Evolutionary conservation across 2,329 filamentous ascomycete species (phyloP), one percentile per base, ranked within the genome.

Genomic region (Paracorniculantispora psalliotae): DNA sequence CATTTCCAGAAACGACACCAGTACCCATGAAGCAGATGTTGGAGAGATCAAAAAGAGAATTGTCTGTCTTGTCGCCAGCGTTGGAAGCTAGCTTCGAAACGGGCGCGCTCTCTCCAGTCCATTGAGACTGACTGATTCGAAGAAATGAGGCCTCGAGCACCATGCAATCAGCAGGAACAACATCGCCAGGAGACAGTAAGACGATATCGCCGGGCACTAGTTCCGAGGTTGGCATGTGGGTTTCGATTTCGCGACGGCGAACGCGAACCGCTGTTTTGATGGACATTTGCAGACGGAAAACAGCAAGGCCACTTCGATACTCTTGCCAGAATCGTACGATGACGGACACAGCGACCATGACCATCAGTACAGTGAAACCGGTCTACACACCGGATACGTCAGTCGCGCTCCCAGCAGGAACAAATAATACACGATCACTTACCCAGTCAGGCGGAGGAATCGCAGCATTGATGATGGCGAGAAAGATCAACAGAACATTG

Each of bases 21-120:
- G 67, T 68, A 25, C 67, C 68, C 65, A 68, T 69, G 26, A 69
- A 64, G 13, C 62, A 66, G 44, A 70, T 60, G 49, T 68, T 70
- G 10, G 47, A 47, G 7, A 68, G 37, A 48, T 70, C 68, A 28
- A 69, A 70, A 6, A 68, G 54, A 0, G 62, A 61, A 10, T 51
- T 53, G 2, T 63, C 33, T 2, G 41, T 61, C 28, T 68, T 68
- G 35, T 64, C 62, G 26, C 63, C 65, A 12, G 23, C 39, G 2
- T 26, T 13, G 15, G 54, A 59, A 1, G 66, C 50, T 1, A 49
- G 43, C 57, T 70, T 70, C 19, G 63, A 54, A 2, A 66, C 66
- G 2, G 68, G 67, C 9, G 63, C 63, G 51, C 60, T 69, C 54
- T 70, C 68, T n/a, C 68, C 68, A 0, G 66, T 70, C 66, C 67